phyloP scores from a whole-genome alignment of 805 yeast genomes.

The Starmerella vaccinii region DNA sequence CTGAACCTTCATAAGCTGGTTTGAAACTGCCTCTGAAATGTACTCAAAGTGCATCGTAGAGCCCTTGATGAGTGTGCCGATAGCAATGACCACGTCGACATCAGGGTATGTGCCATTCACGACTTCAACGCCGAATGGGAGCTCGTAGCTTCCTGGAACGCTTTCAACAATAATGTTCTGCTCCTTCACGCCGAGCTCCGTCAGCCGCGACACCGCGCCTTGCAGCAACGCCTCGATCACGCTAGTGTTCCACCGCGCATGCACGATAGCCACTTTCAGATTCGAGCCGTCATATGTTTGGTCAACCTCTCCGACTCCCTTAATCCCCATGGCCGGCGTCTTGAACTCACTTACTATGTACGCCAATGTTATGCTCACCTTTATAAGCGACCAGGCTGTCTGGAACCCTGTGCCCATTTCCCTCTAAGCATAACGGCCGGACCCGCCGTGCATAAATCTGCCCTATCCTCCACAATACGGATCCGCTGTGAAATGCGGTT shows the following conservation, averaged over 20 bases:
- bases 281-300: slow-evolving; percentile 48
- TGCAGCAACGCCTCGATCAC: slow-evolving; percentile 69
- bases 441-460: not conserved
- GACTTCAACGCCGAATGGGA: slow-evolving; percentile 67
- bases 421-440: not conserved
- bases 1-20: slow-evolving; percentile 75
- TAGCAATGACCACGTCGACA: slow-evolving; percentile 81
- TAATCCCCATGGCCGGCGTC: slow-evolving; percentile 32
- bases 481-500: not conserved
- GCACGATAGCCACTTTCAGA: slow-evolving; percentile 73
- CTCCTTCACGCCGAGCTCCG: slow-evolving; percentile 57
- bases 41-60: slow-evolving; percentile 97
- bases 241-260: slow-evolving; percentile 86
- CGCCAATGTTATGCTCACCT: not conserved
- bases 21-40: slow-evolving; percentile 81
- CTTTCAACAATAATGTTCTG: slow-evolving; percentile 70
- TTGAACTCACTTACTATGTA: too few species aligned
- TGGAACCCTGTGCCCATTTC: not conserved
- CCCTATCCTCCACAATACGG: too few species aligned
- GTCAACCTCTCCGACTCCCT: slow-evolving; percentile 70
- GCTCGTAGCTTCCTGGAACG: slow-evolving; percentile 92
- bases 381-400: not conserved
- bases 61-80: slow-evolving; percentile 92
- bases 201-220: slow-evolving; percentile 59
- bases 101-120: slow-evolving; percentile 20